A percentile compares a stretch with the other conserved stretches of the same genome.
Evolutionary conservation across 2,329 filamentous ascomycete genomes (phyloP).

Genomic region (Diaporthe sp.): DNA sequence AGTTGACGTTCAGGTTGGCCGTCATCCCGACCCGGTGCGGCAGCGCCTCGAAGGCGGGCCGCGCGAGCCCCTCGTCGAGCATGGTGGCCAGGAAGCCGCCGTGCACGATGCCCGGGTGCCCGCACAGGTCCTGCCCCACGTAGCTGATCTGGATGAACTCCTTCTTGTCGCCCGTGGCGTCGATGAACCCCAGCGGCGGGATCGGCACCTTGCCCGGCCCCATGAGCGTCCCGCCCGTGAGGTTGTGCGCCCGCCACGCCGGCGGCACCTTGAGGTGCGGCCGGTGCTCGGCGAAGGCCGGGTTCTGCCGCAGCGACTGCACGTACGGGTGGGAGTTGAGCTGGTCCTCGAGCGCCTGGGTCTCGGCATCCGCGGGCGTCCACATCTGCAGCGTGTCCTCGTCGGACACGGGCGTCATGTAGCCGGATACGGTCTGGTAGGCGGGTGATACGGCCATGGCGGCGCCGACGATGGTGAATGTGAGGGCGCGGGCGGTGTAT

Average conservation of each 20-base stretch:
- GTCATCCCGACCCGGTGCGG: constrained; percentile 90
- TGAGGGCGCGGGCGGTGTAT: constrained; percentile 61
- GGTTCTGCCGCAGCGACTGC: constrained; percentile 74
- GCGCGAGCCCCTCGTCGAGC: constrained; percentile 89
- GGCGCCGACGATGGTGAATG: constrained; percentile 67
- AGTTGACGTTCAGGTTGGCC: constrained; percentile 86
- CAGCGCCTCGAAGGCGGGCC: constrained; percentile 89
- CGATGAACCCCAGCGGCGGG: constrained; percentile 83
- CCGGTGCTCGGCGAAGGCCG: constrained; percentile 80
- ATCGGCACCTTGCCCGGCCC: constrained; percentile 84
- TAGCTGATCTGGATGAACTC: constrained; percentile 81
- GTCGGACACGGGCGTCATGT: constrained; percentile 72
- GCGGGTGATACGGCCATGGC: constrained; percentile 69
- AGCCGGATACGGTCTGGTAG: constrained; percentile 60
- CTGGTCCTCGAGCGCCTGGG: constrained; percentile 75
- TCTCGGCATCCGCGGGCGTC: constrained; percentile 67
- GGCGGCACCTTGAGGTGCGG: constrained; percentile 90
- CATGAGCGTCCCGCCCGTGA: constrained; percentile 85
- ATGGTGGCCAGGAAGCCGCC: constrained; percentile 93
- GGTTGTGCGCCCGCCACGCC: constrained; percentile 77
- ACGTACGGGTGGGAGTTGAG: constrained; percentile 85
- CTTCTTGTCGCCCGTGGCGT: constrained; percentile 72
- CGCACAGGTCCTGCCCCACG: constrained; percentile 84
- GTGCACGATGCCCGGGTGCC: constrained; percentile 91
- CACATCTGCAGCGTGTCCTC: constrained; percentile 80